These are phyloP conservation scores for Kwoniella sp. DNA, from an alignment of 768 basidiomycete species.

Conservation along the genomic window DNA sequence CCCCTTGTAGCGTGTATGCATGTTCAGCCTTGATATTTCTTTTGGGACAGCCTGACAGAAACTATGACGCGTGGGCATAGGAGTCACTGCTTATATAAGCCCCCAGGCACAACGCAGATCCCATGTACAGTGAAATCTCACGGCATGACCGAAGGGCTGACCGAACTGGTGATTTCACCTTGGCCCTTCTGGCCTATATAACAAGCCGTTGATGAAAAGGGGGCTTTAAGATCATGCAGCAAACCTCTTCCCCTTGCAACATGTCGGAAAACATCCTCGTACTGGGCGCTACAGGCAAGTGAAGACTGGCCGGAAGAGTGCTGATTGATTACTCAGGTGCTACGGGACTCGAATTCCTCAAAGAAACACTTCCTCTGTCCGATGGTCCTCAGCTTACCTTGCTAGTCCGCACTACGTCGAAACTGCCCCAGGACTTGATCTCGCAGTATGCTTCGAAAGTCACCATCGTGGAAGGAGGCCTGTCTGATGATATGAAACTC, in stretches of 20 bases:
- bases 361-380: not conserved
- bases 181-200: too few species aligned
- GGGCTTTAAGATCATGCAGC: too few species aligned
- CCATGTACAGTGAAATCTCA: too few species aligned
- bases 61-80: too few species aligned
- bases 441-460: not conserved
- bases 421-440: conserved; percentile 18
- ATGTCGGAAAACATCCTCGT: conserved; percentile 8
- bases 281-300: conserved; percentile 6
- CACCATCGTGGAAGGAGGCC: conserved; percentile 10
- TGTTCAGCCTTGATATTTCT: too few species aligned
- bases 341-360: conserved; percentile 12
- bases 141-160: not conserved
- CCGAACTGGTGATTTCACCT: too few species aligned
- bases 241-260: not conserved
- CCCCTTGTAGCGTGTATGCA: not conserved
- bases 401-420: conserved; percentile 5
- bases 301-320: not conserved
- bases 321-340: conserved; percentile 11
- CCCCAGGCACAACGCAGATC: not conserved
- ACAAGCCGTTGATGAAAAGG: too few species aligned
- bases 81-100: not conserved
- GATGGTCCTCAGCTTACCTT: conserved; percentile 8
- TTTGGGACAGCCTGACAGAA: too few species aligned
- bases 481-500: conserved; percentile 10